phyloP scores from a whole-genome alignment of 2,329 filamentous ascomycete genomes.

The Trichophyton mentagrophytes region DNA sequence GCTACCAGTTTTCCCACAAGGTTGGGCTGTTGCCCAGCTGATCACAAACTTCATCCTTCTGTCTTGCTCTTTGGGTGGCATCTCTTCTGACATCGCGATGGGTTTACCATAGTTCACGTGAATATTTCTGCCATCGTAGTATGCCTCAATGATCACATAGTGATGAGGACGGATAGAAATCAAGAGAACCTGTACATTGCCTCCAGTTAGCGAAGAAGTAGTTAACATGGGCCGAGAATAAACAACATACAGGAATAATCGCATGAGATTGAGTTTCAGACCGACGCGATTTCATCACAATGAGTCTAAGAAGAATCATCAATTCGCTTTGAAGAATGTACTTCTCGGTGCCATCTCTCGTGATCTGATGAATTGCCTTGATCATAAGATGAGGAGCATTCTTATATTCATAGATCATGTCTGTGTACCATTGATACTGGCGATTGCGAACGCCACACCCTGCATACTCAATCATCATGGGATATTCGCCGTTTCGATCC shows the following conservation, averaged over 20 bases:
- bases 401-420: neutral
- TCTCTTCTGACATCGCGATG: neutral
- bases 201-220: too few species aligned
- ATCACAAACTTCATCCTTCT: neutral
- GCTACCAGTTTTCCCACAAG: neutral
- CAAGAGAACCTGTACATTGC: neutral
- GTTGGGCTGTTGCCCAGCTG: neutral
- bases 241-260: too few species aligned
- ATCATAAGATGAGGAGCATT: neutral
- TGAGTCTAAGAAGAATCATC: neutral
- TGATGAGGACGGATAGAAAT: neutral
- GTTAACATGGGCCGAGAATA: too few species aligned
- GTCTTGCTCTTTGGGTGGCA: neutral
- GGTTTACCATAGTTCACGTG: neutral
- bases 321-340: conserved; percentile 1
- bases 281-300: neutral
- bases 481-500: neutral
- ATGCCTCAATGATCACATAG: neutral
- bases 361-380: neutral
- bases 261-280: neutral
- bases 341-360: neutral
- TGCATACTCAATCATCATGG: neutral
- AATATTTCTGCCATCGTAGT: neutral
- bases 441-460: neutral
- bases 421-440: neutral